Conservation (phyloP, 164 flowering plant species). For the Cinnamomum chago region DNA sequence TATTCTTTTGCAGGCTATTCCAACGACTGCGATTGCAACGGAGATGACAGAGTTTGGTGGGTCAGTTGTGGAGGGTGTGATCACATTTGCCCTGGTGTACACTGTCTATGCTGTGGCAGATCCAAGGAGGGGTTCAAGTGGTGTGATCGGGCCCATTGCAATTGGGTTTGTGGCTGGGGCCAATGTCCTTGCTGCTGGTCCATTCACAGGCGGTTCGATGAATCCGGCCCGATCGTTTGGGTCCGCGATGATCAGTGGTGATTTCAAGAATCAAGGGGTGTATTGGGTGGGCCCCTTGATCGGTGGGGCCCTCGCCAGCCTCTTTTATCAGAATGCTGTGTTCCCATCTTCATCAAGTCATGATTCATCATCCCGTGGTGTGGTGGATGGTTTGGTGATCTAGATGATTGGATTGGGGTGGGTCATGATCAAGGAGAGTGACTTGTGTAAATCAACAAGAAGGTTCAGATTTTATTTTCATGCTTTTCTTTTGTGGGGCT, state of each 20-base stretch:
- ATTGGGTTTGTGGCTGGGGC: slow-evolving; percentile 72
- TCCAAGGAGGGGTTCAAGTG: slow-evolving; percentile 36
- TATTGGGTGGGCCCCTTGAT: slow-evolving; percentile 85
- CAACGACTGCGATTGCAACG: background rate
- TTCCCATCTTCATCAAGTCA: slow-evolving; percentile 25
- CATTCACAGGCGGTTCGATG: slow-evolving; percentile 83
- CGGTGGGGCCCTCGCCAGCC: slow-evolving; percentile 62
- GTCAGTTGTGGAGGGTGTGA: slow-evolving; percentile 54
- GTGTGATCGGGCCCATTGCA: slow-evolving; percentile 41
- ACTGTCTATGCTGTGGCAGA: slow-evolving; percentile 57
- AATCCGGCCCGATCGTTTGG: slow-evolving; percentile 84
- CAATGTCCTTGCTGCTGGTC: slow-evolving; percentile 59
- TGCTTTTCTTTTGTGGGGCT: too few relatives aligned
- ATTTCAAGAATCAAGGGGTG: slow-evolving; percentile 73
- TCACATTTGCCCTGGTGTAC: slow-evolving; percentile 66
- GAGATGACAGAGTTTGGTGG: slow-evolving; percentile 89
- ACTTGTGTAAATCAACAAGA: background rate
- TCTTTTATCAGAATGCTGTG: slow-evolving; percentile 62
- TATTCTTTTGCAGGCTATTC: background rate
- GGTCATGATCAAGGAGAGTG: background rate
- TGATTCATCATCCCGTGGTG: slow-evolving; percentile 12
- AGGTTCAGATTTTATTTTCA: too few relatives aligned
- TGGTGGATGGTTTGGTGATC: slow-evolving; percentile 21
- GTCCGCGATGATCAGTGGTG: slow-evolving; percentile 49
- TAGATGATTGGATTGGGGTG: background rate